Conservation (phyloP, 2,329 filamentous ascomycete species). For the Venturia effusa region DNA sequence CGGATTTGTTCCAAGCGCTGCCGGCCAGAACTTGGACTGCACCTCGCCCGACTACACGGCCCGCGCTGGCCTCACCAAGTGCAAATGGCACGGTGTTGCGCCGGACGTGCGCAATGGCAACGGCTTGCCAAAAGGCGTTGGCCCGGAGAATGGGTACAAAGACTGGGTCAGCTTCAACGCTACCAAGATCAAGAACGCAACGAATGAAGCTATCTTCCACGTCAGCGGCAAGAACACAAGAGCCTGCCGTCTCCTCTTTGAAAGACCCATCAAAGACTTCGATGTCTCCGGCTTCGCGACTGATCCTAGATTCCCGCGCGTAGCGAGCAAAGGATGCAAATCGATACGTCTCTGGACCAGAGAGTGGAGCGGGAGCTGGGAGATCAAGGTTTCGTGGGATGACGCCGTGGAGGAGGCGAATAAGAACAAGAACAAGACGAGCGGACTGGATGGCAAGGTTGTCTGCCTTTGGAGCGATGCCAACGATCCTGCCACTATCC, state of each 20-base stretch:
- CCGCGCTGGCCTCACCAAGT: constrained; percentile 47
- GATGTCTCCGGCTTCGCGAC: constrained; percentile 49
- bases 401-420: constrained; percentile 15
- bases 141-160: constrained; percentile 33
- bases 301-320: constrained; percentile 54
- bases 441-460: constrained; percentile 50
- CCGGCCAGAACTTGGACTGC: constrained; percentile 43
- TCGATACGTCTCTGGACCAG: constrained; percentile 74
- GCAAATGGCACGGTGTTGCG: constrained; percentile 58
- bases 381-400: constrained; percentile 60
- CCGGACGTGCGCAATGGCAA: constrained; percentile 48
- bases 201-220: constrained; percentile 49
- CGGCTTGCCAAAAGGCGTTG: constrained; percentile 14
- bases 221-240: constrained; percentile 67
- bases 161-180: constrained; percentile 59
- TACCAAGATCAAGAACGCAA: constrained; percentile 30
- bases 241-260: constrained; percentile 63
- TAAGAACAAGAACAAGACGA: constrained; percentile 14
- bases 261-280: constrained; percentile 55
- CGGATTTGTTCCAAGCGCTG: constrained; percentile 56
- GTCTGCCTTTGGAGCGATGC: constrained; percentile 83
- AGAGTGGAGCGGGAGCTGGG: constrained; percentile 63
- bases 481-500: constrained; percentile 60
- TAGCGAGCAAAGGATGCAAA: constrained; percentile 51
- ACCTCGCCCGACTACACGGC: constrained; percentile 28